Evolutionary conservation across 805 yeast species (phyloP).

Genomic region (Sugiyamaella smithiae): DNA sequence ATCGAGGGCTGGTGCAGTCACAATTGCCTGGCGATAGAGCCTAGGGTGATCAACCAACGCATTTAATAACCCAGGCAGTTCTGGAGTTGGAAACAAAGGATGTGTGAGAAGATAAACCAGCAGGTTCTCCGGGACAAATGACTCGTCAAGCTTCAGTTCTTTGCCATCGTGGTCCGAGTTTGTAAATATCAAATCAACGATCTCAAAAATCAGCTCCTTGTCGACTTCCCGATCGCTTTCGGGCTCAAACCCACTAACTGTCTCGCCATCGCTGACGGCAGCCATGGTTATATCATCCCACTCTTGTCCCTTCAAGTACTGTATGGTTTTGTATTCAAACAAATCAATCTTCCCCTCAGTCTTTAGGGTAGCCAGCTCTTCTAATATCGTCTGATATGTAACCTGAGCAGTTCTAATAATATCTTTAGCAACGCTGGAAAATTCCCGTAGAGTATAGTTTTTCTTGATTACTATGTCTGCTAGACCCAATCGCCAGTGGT

Average conservation of each 20-base stretch:
- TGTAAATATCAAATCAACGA: conserved; percentile 32
- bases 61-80: conserved; percentile 53
- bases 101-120: conserved; percentile 78
- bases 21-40: conserved; percentile 76
- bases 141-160: conserved; percentile 4
- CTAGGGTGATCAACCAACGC: conserved; percentile 55
- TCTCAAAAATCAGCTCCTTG: conserved; percentile 21
- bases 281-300: conserved; percentile 20
- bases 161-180: conserved; percentile 6
- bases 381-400: conserved; percentile 22
- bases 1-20: conserved; percentile 69
- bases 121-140: conserved; percentile 50
- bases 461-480: conserved; percentile 20
- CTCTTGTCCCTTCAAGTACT: conserved; percentile 24
- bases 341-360: conserved; percentile 32
- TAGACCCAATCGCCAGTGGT: conserved; percentile 21
- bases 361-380: conserved; percentile 31
- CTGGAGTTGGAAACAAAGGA: conserved; percentile 72
- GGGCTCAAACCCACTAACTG: conserved; percentile 16
- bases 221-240: conserved; percentile 26
- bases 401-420: conserved; percentile 29
- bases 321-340: conserved; percentile 22
- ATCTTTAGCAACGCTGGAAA: conserved; percentile 14
- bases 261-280: conserved; percentile 7
- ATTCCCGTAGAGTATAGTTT: conserved; percentile 15